These are phyloP conservation scores for Emergomyces orientalis DNA, from an alignment of 2,329 filamentous ascomycete genomes.

Conservation along the genomic window DNA sequence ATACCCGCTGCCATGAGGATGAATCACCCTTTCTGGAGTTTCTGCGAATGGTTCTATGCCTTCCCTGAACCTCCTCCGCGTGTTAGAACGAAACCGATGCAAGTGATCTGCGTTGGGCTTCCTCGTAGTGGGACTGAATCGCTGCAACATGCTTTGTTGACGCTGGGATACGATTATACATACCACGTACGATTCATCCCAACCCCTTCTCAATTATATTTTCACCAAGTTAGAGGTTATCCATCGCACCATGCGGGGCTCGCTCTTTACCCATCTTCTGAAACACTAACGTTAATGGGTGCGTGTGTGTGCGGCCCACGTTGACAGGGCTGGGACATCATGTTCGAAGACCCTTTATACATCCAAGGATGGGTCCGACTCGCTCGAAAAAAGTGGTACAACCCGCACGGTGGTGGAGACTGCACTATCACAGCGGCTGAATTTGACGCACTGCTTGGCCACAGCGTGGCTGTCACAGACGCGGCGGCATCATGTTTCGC, in stretches of 20 bases:
- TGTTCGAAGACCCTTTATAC: neutral
- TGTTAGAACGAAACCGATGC: slow-evolving; percentile 15
- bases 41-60: slow-evolving; percentile 7
- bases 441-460: slow-evolving; percentile 20
- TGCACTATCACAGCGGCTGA: neutral
- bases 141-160: slow-evolving; percentile 16
- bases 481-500: slow-evolving; percentile 27
- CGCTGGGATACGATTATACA: slow-evolving; percentile 19
- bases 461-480: slow-evolving; percentile 25
- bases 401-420: neutral
- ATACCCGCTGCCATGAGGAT: neutral
- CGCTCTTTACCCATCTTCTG: neutral
- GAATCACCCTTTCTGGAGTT: slow-evolving; percentile 2
- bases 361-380: neutral
- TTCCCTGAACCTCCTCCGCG: slow-evolving; percentile 13
- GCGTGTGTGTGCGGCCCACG: neutral
- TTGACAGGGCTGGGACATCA: neutral
- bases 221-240: neutral
- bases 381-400: neutral
- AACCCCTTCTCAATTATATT: neutral
- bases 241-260: neutral
- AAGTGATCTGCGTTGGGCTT: slow-evolving; percentile 18
- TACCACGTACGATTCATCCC: slow-evolving; percentile 17
- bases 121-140: slow-evolving; percentile 20
- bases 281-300: neutral